Conservation (phyloP, 23 red algal species). For the Rhodosorus marinus region DNA sequence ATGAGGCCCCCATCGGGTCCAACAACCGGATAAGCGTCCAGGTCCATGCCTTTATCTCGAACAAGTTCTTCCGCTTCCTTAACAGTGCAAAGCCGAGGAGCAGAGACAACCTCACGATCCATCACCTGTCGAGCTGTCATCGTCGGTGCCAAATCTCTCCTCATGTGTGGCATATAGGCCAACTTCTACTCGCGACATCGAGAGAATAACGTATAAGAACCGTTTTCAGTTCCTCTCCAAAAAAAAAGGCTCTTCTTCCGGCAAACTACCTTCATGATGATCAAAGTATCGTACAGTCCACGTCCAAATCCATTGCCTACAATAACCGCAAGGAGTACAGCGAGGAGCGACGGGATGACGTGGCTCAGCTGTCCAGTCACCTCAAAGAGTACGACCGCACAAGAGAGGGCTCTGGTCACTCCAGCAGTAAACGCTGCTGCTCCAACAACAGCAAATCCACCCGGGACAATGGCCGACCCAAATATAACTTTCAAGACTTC, state of each 20-base stretch:
- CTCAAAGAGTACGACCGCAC: slow-evolving; percentile 95
- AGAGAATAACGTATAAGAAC: no score
- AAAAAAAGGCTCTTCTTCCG: no score
- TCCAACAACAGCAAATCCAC: slow-evolving; percentile 87
- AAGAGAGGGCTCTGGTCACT: slow-evolving; percentile 82
- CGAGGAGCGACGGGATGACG: slow-evolving; percentile 68
- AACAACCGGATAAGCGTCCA: no score
- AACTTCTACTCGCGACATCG: no score
- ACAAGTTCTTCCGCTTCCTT: no score
- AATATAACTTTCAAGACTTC: slow-evolving; percentile 71
- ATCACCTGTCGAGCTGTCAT: slow-evolving; percentile 67
- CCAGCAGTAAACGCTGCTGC: slow-evolving; percentile 94
- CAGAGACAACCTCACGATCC: slow-evolving; percentile 40
- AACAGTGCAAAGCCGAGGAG: no score
- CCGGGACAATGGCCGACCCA: slow-evolving; percentile 61
- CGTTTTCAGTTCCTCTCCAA: no score
- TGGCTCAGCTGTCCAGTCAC: slow-evolving; percentile 93
- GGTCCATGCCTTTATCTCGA: no score
- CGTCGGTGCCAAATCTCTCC: slow-evolving; percentile 42
- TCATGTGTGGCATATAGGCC: slow-evolving; percentile 95
- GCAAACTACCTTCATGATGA: slow-evolving; percentile 99
- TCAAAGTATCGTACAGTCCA: slow-evolving; percentile 86
- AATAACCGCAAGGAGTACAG: slow-evolving; percentile 75
- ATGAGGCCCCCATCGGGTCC: no score
- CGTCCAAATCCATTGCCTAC: slow-evolving; percentile 79